Evolutionary conservation across 202 grass and related monocot species (phyloP), one percentile per base, ranked within the genome.

Genomic region (Miscanthus sacchariflorus): DNA sequence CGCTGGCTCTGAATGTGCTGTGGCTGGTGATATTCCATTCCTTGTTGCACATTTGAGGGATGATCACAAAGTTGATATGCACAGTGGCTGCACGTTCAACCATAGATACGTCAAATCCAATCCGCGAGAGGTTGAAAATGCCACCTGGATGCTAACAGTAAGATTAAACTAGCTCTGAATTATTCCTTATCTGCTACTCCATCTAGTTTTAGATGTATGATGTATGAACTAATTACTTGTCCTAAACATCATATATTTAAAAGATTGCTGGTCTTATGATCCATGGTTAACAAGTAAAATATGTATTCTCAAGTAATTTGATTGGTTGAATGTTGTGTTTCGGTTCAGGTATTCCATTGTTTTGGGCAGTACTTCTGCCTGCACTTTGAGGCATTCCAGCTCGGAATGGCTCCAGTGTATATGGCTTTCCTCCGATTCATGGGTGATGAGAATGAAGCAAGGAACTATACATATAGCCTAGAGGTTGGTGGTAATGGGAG

Each of bases 131-230:
- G 93, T 98, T 73, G 93, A 98, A 86, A 95, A 98, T 78, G 92
- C 93, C 23, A 95, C 96, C 35, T 98, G 96, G 96, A 98, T 94
- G 96, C 84, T 95, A 71, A 95, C 93, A 61, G 96, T 98, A 92
- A 91, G 96, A 48, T 45, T 89, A 30, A 70, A 74, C 36, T 84
- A 83, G 10, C 6, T 82, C 24, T 8, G 5, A 73, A 18, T 11
- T 78, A 19, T 72, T 79, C n/a, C 70, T 72, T 76, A 49, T 63
- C 36, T 17, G 36, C 1, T 66, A 74, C 17, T 56, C 52, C 9
- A 61, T 61, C 58, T 61, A 23, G 23, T 23, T 61, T 61, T 61
- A 61, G 7, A 61, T 61, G 9, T 61, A 23, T 1, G 6, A 61
- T 61, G 58, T 59, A 52, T 56, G 52, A 56, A 56, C 52, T 56